Percentiles rank a stretch among this genome's conserved stretches.
Conservation (phyloP, 2,329 filamentous ascomycete species). For the Penicillium sp. region DNA sequence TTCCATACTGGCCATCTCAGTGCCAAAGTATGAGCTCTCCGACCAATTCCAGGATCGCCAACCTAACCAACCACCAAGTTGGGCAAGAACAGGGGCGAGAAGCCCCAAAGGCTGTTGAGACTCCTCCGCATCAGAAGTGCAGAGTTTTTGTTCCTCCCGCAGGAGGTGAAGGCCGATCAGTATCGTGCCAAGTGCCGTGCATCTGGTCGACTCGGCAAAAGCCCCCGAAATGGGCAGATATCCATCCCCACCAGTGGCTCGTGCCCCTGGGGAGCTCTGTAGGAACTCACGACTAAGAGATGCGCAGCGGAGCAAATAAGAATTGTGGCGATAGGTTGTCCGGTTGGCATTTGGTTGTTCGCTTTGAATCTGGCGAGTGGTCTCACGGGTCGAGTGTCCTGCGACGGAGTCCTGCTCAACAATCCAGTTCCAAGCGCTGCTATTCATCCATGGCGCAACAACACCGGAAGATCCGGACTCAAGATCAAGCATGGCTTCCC, state of each 20-base stretch:
- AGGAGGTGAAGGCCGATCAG: constrained; percentile 73
- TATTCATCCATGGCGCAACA: constrained; percentile 48
- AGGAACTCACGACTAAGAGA: constrained; percentile 61
- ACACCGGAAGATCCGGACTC: constrained; percentile 40
- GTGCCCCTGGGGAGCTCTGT: constrained; percentile 52
- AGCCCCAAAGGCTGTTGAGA: constrained; percentile 42
- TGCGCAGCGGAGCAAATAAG: constrained; percentile 45
- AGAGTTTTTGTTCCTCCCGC: constrained; percentile 83
- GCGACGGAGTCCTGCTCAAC: constrained; percentile 49
- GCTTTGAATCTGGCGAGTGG: constrained; percentile 15
- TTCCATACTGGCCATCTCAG: constrained; percentile 53
- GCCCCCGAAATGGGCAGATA: constrained; percentile 59
- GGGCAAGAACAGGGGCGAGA: constrained; percentile 69
- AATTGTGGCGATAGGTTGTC: constrained; percentile 33
- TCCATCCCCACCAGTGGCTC: constrained; percentile 50
- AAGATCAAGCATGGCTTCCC: constrained; percentile 45
- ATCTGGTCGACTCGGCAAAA: constrained; percentile 51
- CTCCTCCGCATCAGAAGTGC: constrained; percentile 52
- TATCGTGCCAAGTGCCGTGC: constrained; percentile 62
- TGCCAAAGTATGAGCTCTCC: constrained; percentile 50
- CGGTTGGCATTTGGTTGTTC: constrained; percentile 21
- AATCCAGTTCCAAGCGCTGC: constrained; percentile 65
- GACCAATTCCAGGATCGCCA: constrained; percentile 60
- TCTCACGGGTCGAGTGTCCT: constrained; percentile 11
- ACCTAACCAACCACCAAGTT: constrained; percentile 74